These are phyloP conservation scores for Paradendryphiella salina DNA, from an alignment of 2,329 filamentous ascomycete species.

Conservation along the genomic window DNA sequence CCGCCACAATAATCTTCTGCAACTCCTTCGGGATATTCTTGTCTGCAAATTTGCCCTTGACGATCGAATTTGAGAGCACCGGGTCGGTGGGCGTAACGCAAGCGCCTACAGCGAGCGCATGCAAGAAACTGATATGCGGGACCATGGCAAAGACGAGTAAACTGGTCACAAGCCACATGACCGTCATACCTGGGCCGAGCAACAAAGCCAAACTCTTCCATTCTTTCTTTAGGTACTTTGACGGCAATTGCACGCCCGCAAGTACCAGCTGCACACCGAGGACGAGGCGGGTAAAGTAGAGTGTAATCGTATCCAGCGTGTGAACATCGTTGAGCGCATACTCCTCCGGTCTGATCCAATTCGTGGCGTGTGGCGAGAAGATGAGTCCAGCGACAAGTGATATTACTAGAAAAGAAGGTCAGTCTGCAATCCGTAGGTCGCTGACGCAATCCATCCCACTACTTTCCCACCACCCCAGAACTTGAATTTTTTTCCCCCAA, in stretches of 20 bases:
- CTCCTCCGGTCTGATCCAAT: conserved; percentile 72
- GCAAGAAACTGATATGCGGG: conserved; percentile 71
- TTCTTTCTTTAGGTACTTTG: conserved; percentile 76
- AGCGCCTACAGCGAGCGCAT: conserved; percentile 77
- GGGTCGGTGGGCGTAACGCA: conserved; percentile 94
- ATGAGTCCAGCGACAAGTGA: conserved; percentile 76
- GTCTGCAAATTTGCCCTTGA: conserved; percentile 92
- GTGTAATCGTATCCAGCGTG: conserved; percentile 71
- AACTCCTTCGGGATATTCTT: conserved; percentile 81
- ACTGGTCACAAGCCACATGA: conserved; percentile 85
- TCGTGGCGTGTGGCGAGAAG: conserved; percentile 76
- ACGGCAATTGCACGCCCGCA: conserved; percentile 84
- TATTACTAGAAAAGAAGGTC: conserved; percentile 63
- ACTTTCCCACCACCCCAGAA: neutral
- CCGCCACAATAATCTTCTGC: conserved; percentile 67
- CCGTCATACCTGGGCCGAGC: conserved; percentile 79
- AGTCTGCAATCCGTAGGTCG: conserved; percentile 10
- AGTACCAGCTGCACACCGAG: conserved; percentile 89
- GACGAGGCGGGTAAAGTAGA: conserved; percentile 84
- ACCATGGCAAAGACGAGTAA: conserved; percentile 77
- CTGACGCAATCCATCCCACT: neutral
- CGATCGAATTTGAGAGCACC: conserved; percentile 82
- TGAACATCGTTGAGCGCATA: conserved; percentile 65
- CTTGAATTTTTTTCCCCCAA: conserved; percentile 24
- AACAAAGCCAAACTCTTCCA: conserved; percentile 75